Evolutionary conservation across 2,329 filamentous ascomycete genomes (phyloP), one percentile per base, ranked within the genome.

Genomic region (Diplodia mutila): DNA sequence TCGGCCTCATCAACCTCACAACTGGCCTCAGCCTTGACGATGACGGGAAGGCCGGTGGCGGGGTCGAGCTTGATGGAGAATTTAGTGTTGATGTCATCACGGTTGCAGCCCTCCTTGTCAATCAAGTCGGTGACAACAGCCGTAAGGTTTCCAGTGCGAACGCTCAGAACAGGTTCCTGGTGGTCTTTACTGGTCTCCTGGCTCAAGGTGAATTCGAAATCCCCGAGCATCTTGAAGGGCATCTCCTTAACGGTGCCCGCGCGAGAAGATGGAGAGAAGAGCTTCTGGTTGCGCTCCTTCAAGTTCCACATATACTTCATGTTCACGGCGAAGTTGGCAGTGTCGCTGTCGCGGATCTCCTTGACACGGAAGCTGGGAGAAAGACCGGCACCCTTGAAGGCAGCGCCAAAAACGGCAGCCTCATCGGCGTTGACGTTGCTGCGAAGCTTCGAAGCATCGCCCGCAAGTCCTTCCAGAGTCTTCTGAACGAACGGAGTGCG

Each of bases 291-390:
- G 74, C 90, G 87, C 63, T 87, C 83, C 81, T 94, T 83, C 66
- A 87, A 86, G 70, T 91, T 88, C 67, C 87, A 84, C 7, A 16
- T 21, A 87, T 92, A 97, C 78, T 90, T 91, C 73, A 97, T 86
- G 67, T 89, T 89, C 32, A 91, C 86, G 2, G 89, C 83, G 77
- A 95, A 97, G 52, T 85, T 85, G 51, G 91, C 87, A 25, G 86
- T 88, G 73, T 99, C 95, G n/a, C 84, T 86, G 63, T 91, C 88
- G 68, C 91, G 87, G 71, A 99, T 99, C 76, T 98, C 95, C 85
- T 98, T 99, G 76, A 99, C 95, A 69, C 93, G 90, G 88, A 99
- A 99, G 77, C 91, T 94, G 49, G 94, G 93, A 80, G 93, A 97
- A 68, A 99, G 85, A 73, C 92, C 89, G 64, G 95, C 95, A 61